These are phyloP conservation scores for Kwoniella shivajii DNA, from an alignment of 1,284 basidiomycete species.

Conservation along the genomic window DNA sequence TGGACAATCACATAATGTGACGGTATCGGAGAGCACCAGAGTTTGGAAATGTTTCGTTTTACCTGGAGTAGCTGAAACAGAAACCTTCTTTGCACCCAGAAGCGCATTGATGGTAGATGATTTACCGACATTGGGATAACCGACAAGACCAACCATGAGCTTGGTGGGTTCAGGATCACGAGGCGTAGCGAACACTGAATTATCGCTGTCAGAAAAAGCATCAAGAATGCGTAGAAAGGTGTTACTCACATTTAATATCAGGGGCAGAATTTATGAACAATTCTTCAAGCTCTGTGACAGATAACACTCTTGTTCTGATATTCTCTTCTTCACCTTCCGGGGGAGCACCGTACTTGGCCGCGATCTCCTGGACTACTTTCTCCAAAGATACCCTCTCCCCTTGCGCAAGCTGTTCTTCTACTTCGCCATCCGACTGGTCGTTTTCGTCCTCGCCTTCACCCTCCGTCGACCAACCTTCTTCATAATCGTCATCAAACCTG, in stretches of 20 bases:
- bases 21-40: constrained; percentile 81
- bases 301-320: constrained; percentile 75
- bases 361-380: constrained; percentile 51
- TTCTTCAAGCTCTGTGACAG: constrained; percentile 86
- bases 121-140: constrained; percentile 66
- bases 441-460: constrained; percentile 54
- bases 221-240: background rate
- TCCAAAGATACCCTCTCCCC: constrained; percentile 42
- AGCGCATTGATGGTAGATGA: constrained; percentile 64
- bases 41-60: constrained; percentile 99
- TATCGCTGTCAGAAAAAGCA: background rate
- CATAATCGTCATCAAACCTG: constrained; percentile 66
- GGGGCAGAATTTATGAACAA: constrained; percentile 80
- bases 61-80: constrained; percentile 94
- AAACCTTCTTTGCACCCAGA: constrained; percentile 82
- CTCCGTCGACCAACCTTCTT: constrained; percentile 58
- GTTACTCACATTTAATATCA: constrained; percentile 64
- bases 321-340: constrained; percentile 60
- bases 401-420: constrained; percentile 45
- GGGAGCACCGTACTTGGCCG: constrained; percentile 7
- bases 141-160: constrained; percentile 68
- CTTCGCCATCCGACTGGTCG: constrained; percentile 46
- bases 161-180: constrained; percentile 65
- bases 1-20: constrained; percentile 97
- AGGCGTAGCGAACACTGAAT: constrained; percentile 65